phyloP scores from a whole-genome alignment of 169 alveolate species.

The Sarcocystis neurona region DNA sequence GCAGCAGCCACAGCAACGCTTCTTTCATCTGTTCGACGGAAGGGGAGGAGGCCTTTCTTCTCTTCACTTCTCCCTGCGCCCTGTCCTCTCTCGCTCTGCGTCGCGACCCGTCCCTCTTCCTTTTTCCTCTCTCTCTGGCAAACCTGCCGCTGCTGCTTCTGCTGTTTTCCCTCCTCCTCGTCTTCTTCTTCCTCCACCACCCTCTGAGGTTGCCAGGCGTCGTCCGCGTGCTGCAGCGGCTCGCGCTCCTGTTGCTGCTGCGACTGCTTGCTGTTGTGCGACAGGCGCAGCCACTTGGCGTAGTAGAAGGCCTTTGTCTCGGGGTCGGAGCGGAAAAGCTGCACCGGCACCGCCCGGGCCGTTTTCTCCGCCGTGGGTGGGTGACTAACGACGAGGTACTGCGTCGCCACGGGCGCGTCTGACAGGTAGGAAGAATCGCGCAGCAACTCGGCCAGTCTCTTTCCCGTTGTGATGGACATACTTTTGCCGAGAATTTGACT shows the following conservation, averaged over 20 bases:
- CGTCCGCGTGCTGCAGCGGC: no score
- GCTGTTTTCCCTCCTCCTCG: no score
- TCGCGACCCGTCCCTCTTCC: no score
- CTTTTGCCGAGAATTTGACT: conserved; percentile 87
- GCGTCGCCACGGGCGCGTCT: conserved; percentile 72
- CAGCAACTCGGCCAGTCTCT: conserved; percentile 41
- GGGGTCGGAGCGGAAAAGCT: conserved; percentile 20
- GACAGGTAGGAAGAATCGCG: background rate
- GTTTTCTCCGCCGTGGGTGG: conserved; percentile 88
- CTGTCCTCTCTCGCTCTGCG: background rate
- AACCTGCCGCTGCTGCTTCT: no score
- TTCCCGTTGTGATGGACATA: conserved; percentile 88
- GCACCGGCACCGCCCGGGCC: conserved; percentile 90
- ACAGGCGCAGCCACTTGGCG: conserved; percentile 15
- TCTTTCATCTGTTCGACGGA: no score
- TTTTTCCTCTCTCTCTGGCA: no score
- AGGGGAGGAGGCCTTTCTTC: no score
- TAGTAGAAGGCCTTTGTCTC: conserved; percentile 42
- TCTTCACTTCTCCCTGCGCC: no score
- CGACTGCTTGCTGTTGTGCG: background rate
- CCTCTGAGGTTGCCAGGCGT: no score
- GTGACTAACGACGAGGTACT: conserved; percentile 82
- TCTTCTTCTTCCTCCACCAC: no score
- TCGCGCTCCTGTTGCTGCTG: no score
- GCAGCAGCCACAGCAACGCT: background rate